phyloP scores from a whole-genome alignment of 2,329 filamentous ascomycete genomes.

The Colletotrichum simmondsii region DNA sequence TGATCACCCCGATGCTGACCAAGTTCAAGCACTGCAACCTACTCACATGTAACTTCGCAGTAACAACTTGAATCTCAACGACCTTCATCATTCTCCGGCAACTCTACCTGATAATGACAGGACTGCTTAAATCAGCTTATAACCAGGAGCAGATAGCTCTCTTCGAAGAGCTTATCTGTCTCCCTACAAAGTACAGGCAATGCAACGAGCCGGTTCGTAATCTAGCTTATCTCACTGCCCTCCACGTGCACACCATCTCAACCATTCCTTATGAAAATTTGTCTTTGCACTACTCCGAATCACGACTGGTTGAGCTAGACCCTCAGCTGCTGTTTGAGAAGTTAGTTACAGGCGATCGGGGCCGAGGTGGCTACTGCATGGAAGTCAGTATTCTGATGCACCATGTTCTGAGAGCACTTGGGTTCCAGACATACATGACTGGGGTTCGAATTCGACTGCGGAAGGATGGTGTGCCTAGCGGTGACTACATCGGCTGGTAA shows the following conservation, averaged over 20 bases:
- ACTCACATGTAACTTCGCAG: not conserved
- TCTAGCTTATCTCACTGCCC: slow-evolving; percentile 43
- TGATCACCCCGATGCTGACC: not conserved
- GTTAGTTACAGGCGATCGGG: too few relatives aligned
- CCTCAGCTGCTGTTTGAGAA: too few relatives aligned
- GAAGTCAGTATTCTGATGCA: too few relatives aligned
- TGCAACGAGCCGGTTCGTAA: slow-evolving; percentile 40
- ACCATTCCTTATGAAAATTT: slow-evolving; percentile 68
- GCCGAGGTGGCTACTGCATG: too few relatives aligned
- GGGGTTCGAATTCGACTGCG: too few relatives aligned
- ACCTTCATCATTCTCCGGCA: not conserved
- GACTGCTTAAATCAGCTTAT: not conserved
- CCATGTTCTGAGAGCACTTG: too few relatives aligned
- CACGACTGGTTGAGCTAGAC: slow-evolving; percentile 53
- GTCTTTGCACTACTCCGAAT: slow-evolving; percentile 60
- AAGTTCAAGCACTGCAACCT: not conserved
- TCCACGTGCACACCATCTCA: slow-evolving; percentile 59
- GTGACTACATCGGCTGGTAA: not conserved
- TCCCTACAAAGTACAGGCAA: slow-evolving; percentile 41
- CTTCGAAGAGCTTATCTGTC: not conserved
- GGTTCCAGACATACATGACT: too few relatives aligned
- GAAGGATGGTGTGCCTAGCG: too few relatives aligned
- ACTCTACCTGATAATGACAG: not conserved
- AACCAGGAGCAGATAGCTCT: not conserved
- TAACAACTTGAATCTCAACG: not conserved